phyloP scores from a whole-genome alignment of 2,329 filamentous ascomycete genomes.

The Sclerotinia glacialis region DNA sequence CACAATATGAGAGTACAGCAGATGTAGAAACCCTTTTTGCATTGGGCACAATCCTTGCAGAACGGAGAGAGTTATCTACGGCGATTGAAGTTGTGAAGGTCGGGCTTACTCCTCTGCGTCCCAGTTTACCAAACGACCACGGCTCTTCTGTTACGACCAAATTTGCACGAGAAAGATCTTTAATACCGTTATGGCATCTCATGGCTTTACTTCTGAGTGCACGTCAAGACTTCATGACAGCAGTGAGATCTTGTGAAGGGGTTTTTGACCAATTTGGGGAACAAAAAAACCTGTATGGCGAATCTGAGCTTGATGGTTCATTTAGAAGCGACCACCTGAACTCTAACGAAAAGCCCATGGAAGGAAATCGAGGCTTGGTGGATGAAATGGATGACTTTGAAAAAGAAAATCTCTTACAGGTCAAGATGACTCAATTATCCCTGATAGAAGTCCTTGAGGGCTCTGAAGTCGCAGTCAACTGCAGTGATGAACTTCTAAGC shows the following conservation, averaged over 20 bases:
- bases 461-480: constrained; percentile 80
- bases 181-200: constrained; percentile 87
- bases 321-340: constrained; percentile 69
- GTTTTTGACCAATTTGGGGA: constrained; percentile 88
- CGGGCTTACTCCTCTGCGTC: constrained; percentile 60
- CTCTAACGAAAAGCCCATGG: constrained; percentile 37
- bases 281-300: constrained; percentile 66
- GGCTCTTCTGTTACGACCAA: constrained; percentile 41
- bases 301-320: constrained; percentile 47
- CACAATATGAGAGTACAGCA: constrained; percentile 61
- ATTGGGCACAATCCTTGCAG: constrained; percentile 79
- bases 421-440: constrained; percentile 91
- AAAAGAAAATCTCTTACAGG: constrained; percentile 83
- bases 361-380: constrained; percentile 52
- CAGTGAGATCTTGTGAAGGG: constrained; percentile 79
- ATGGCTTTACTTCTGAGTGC: constrained; percentile 82
- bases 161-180: constrained; percentile 54
- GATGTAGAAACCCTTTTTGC: constrained; percentile 78
- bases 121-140: constrained; percentile 37
- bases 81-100: constrained; percentile 81
- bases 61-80: constrained; percentile 74
- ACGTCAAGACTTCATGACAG: constrained; percentile 78
- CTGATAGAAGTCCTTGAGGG: constrained; percentile 82
- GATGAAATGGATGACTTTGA: constrained; percentile 81
- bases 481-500: constrained; percentile 77